These are phyloP conservation scores for Ganoderma resinaceum DNA, from an alignment of 1,284 basidiomycete species.

Conservation along the genomic window DNA sequence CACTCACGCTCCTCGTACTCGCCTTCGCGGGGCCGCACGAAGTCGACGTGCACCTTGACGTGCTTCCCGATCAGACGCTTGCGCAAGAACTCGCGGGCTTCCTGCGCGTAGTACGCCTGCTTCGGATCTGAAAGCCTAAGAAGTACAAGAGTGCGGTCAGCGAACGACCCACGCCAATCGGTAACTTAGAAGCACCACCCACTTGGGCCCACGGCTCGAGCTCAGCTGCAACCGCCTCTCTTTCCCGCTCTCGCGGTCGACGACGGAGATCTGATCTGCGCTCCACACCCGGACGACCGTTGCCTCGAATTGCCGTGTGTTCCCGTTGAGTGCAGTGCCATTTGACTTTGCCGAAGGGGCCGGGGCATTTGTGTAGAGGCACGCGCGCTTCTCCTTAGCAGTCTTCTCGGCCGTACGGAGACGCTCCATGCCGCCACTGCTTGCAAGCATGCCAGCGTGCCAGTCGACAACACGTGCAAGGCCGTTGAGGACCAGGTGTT, in stretches of 20 bases:
- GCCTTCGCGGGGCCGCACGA: constrained; percentile 90
- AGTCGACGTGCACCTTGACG: constrained; percentile 87
- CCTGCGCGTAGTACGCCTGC: constrained; percentile 88
- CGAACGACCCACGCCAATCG: not conserved
- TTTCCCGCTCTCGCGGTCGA: constrained; percentile 74
- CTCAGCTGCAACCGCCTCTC: constrained; percentile 91
- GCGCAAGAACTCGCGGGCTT: constrained; percentile 91
- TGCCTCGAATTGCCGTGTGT: constrained; percentile 75
- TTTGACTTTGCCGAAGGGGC: constrained; percentile 52
- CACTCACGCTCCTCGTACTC: constrained; percentile 94
- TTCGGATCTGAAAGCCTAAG: constrained; percentile 83
- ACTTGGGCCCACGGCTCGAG: constrained; percentile 90
- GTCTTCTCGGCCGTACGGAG: constrained; percentile 85
- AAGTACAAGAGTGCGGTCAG: constrained; percentile 1
- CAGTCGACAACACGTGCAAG: constrained; percentile 95
- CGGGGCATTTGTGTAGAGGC: constrained; percentile 75
- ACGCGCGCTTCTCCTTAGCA: constrained; percentile 85
- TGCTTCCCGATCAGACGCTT: constrained; percentile 92
- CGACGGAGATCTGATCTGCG: constrained; percentile 88
- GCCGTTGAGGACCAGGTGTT: constrained; percentile 85
- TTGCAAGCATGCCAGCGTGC: constrained; percentile 95
- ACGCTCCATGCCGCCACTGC: constrained; percentile 82
- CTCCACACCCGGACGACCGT: constrained; percentile 91
- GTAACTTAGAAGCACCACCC: constrained; percentile 38
- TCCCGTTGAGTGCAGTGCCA: constrained; percentile 52